These are phyloP conservation scores for Chalciporus piperatus DNA, from an alignment of 768 basidiomycete species.

Conservation along the genomic window DNA sequence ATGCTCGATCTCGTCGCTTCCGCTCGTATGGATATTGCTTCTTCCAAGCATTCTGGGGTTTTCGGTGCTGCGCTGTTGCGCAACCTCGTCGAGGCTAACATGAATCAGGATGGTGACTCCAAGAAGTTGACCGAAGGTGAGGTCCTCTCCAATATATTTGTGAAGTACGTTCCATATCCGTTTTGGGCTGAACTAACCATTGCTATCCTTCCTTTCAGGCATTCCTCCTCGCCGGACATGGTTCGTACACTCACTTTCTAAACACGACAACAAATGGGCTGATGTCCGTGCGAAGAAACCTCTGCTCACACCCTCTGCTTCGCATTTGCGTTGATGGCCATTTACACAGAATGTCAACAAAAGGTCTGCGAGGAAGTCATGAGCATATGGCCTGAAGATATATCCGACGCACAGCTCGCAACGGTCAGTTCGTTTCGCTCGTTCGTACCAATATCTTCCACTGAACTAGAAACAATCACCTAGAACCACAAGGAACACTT, in stretches of 20 bases:
- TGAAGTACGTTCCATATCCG: conserved; percentile 21
- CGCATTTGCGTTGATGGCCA: conserved; percentile 42
- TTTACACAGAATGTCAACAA: conserved; percentile 48
- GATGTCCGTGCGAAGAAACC: conserved; percentile 38
- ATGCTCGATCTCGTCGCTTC: conserved; percentile 41
- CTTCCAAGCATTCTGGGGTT: conserved; percentile 19
- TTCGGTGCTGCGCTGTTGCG: conserved; percentile 39
- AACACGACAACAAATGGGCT: not conserved
- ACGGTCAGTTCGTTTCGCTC: conserved; percentile 25
- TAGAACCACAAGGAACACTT: conserved; percentile 42
- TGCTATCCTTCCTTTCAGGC: conserved; percentile 23
- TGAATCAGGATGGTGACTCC: conserved; percentile 31
- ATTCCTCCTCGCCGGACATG: conserved; percentile 51
- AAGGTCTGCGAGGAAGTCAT: conserved; percentile 42
- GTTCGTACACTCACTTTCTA: conserved; percentile 21
- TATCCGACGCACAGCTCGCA: conserved; percentile 21
- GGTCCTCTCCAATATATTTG: conserved; percentile 48
- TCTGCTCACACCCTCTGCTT: conserved; percentile 45
- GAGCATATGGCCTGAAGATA: conserved; percentile 39
- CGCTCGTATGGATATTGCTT: conserved; percentile 36
- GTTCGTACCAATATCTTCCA: not conserved
- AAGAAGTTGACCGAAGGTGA: conserved; percentile 43
- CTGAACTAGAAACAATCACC: not conserved
- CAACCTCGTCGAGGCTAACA: conserved; percentile 48
- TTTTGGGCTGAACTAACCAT: not conserved